These are phyloP conservation scores for Nannizziopsis barbatae DNA, from an alignment of 2,329 filamentous ascomycete species.

Conservation along the genomic window DNA sequence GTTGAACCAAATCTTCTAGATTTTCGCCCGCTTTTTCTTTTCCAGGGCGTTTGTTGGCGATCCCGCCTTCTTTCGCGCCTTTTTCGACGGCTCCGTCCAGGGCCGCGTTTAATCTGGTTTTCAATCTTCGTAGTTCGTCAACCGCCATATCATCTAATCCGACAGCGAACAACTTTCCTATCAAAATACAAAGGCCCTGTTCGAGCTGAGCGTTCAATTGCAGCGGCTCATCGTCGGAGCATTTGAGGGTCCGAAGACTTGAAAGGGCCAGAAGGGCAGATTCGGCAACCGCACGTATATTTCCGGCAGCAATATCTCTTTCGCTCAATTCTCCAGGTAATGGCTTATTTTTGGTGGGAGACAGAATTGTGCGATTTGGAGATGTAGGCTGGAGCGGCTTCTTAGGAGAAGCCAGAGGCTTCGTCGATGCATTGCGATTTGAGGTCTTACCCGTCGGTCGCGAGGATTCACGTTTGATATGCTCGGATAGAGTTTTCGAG, in stretches of 20 bases:
- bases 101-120: slow-evolving; percentile 27
- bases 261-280: slow-evolving; percentile 33
- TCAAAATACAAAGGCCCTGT: slow-evolving; percentile 34
- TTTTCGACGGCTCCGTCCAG: slow-evolving; percentile 18
- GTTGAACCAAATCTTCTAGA: slow-evolving; percentile 21
- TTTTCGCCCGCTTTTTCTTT: slow-evolving; percentile 14
- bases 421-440: slow-evolving; percentile 3
- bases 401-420: slow-evolving; percentile 1
- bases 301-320: slow-evolving; percentile 15
- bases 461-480: slow-evolving; percentile 21
- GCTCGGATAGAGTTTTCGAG: slow-evolving; percentile 34
- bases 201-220: slow-evolving; percentile 29
- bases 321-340: slow-evolving; percentile 4
- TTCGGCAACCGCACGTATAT: slow-evolving; percentile 27
- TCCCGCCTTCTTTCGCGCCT: slow-evolving; percentile 9
- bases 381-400: slow-evolving; percentile 23
- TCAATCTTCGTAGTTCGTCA: slow-evolving; percentile 32
- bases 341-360: slow-evolving; percentile 20
- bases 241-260: slow-evolving; percentile 29
- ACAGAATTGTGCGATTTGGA: slow-evolving; percentile 22
- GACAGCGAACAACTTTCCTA: slow-evolving; percentile 32
- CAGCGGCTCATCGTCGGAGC: slow-evolving; percentile 18
- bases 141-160: slow-evolving; percentile 33
- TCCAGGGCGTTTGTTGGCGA: neutral
- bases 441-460: neutral